These are phyloP conservation scores for Camillea tinctor DNA, from an alignment of 2,329 filamentous ascomycete genomes.

Conservation along the genomic window DNA sequence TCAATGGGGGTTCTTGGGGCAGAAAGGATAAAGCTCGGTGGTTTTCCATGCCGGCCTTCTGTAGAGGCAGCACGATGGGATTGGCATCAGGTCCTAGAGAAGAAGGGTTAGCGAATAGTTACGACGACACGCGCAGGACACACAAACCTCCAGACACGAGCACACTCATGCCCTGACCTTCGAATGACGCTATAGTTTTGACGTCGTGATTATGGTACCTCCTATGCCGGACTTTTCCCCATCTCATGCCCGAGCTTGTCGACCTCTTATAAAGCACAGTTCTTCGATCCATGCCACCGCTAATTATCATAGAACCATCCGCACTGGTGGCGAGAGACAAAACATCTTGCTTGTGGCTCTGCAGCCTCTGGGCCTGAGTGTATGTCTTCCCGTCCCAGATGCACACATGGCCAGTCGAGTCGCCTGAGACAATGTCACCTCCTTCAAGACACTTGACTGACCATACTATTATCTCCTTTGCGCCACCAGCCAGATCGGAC, in stretches of 20 bases:
- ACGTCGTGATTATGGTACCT: conserved; percentile 92
- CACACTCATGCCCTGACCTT: conserved; percentile 78
- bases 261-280: conserved; percentile 79
- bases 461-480: conserved; percentile 89
- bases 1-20: conserved; percentile 72
- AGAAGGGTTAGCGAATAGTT: conserved; percentile 29
- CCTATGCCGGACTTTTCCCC: conserved; percentile 83
- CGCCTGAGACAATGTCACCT: conserved; percentile 89
- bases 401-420: conserved; percentile 89
- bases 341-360: conserved; percentile 85
- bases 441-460: conserved; percentile 83
- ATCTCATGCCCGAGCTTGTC: conserved; percentile 60
- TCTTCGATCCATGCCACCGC: conserved; percentile 86
- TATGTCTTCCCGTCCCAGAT: conserved; percentile 95
- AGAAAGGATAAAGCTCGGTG: conserved; percentile 80
- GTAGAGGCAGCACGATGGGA: conserved; percentile 78
- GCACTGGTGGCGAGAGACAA: conserved; percentile 80
- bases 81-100: conserved; percentile 75
- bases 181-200: conserved; percentile 89
- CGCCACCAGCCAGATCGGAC: conserved; percentile 70
- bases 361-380: conserved; percentile 80
- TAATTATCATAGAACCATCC: conserved; percentile 80
- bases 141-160: conserved; percentile 82
- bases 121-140: not conserved
- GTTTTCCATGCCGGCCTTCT: conserved; percentile 73